Evolutionary conservation across 306 rosid genomes (phyloP), one percentile per base, ranked within the genome.

Genomic region (Pueraria montana): DNA sequence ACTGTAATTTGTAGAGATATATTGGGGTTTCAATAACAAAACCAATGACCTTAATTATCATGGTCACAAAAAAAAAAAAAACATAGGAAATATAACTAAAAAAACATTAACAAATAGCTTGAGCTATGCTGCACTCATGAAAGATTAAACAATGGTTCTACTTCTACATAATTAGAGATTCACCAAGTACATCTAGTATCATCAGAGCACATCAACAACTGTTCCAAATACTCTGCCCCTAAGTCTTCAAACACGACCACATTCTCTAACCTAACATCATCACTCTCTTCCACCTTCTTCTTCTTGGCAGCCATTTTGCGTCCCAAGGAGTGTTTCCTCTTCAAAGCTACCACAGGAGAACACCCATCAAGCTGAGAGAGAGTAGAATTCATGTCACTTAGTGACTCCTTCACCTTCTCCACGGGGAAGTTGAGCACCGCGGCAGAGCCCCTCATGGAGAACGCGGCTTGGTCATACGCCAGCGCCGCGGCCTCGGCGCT

Each of bases 391-490:
- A 96, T 89, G 1, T 90, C 97, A 18, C 85, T 81, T 0, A 96
- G 93, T 1, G 99, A 96, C 30, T 96, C 90, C 66, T 84, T 84
- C 2, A 96, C 99, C 38, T 64, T 92, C 16, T 96, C 98, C 3
- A 92, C 89, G 0, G 98, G 89, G 23, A 96, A 96, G 50, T 96
- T 96, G n/a, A 96, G 99, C 27, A 88, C 85, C 0, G 99, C 99
- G 0, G 92, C 11, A 0, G 93, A 80, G 0, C 99, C 99, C 8
- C 97, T 74, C 96, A 92, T 88, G 38, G 97, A 75, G 61, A 93
- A 96, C 16, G 99, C 99, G 0, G 99, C 99, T 75, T 96, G 98
- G 36, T 96, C 99, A 49, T 96, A 96, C 4, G 99, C 99, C 48
- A 96, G 36, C 43, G 99, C 99, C 0, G 99, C 99, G 0, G 91